A percentile compares a stretch with the other conserved stretches of the same genome.
Evolutionary conservation across 129 eudicot species (phyloP).

Genomic region (Helianthus annuus): DNA sequence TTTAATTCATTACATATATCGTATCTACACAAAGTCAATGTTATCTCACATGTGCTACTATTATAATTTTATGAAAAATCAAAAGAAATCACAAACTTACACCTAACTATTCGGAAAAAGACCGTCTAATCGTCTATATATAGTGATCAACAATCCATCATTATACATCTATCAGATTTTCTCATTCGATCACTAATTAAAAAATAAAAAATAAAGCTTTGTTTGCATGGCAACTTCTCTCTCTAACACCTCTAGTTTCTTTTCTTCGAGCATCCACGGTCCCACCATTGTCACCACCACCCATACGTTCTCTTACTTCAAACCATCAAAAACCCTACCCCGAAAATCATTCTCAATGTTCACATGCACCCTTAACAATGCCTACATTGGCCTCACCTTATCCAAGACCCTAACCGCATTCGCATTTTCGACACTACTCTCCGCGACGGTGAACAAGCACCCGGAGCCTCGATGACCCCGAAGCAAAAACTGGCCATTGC

Average conservation of each 20-base stretch:
- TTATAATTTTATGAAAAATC: too few relatives aligned
- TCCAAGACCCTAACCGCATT: constrained; percentile 53
- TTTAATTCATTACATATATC: too few relatives aligned
- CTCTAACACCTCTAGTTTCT: constrained; percentile 8
- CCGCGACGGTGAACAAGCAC: constrained; percentile 83
- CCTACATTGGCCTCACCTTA: constrained; percentile 54
- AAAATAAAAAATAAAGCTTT: too few relatives aligned
- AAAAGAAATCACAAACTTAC: too few relatives aligned
- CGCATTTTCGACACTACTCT: constrained; percentile 80
- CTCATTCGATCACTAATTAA: too few relatives aligned
- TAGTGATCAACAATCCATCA: too few relatives aligned
- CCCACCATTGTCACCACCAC: not conserved
- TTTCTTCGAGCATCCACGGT: constrained; percentile 17
- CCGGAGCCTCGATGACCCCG: constrained; percentile 35
- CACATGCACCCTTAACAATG: constrained; percentile 39
- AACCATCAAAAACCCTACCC: constrained; percentile 4
- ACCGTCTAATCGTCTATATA: too few relatives aligned
- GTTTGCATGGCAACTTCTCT: constrained; percentile 15
- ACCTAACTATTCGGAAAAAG: too few relatives aligned
- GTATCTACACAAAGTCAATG: too few relatives aligned
- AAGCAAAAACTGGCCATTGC: constrained; percentile 35
- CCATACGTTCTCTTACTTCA: constrained; percentile 9
- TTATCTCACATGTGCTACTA: too few relatives aligned
- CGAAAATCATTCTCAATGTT: constrained; percentile 18
- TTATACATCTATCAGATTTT: too few relatives aligned